Evolutionary conservation across 495 filamentous ascomycete genomes (phyloP).

Genomic region (Penicillium maclennaniae): DNA sequence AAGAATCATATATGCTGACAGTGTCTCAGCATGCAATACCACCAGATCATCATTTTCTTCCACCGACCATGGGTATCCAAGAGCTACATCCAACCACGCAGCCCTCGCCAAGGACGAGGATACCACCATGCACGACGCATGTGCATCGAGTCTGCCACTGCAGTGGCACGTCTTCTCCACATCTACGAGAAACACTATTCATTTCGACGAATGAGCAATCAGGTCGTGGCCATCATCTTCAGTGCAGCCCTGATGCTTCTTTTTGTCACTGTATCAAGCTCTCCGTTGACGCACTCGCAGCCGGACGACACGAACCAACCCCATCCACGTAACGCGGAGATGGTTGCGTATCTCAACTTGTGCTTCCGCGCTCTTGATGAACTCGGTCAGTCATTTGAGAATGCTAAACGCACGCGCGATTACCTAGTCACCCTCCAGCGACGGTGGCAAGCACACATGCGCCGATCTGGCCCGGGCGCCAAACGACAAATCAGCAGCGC

Average conservation of each 20-base stretch:
- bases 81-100: conserved; percentile 44
- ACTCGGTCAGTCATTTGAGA: conserved; percentile 45
- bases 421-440: conserved; percentile 44
- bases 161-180: conserved; percentile 42
- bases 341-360: conserved; percentile 45
- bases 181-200: conserved; percentile 49
- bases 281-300: conserved; percentile 22
- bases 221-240: conserved; percentile 49
- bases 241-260: conserved; percentile 48
- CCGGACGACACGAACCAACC: conserved; percentile 19
- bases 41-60: conserved; percentile 50
- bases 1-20: not conserved
- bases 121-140: conserved; percentile 45
- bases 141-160: conserved; percentile 46
- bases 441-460: conserved; percentile 47
- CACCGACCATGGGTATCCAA: conserved; percentile 51
- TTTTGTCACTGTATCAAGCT: conserved; percentile 43
- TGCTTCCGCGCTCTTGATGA: conserved; percentile 48
- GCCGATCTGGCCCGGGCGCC: conserved; percentile 30
- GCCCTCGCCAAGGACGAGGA: conserved; percentile 42
- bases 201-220: conserved; percentile 49
- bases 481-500: conserved; percentile 35
- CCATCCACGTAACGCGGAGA: conserved; percentile 33
- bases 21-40: conserved; percentile 50
- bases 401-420: conserved; percentile 44